Percentiles rank a stretch among this genome's conserved stretches.
Evolutionary conservation across 768 basidiomycete genomes (phyloP).

Genomic region (Collybia mongolica): DNA sequence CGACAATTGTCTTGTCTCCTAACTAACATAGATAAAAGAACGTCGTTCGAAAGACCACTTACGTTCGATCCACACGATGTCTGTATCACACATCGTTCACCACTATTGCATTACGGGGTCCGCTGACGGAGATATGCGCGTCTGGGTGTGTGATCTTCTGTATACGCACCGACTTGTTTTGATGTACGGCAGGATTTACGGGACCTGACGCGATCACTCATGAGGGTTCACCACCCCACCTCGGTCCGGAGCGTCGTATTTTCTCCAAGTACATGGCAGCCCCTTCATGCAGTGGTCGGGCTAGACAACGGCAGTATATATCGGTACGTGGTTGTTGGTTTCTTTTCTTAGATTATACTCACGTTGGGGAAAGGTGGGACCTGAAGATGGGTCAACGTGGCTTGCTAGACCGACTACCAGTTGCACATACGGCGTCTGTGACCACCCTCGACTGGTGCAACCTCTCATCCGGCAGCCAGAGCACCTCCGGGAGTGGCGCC

Average conservation of each 20-base stretch:
- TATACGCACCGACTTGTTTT: neutral
- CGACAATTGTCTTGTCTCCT: neutral
- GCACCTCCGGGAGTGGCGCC: conserved; percentile 5
- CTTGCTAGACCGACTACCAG: conserved; percentile 65
- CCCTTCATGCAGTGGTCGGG: conserved; percentile 67
- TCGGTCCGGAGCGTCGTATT: conserved; percentile 70
- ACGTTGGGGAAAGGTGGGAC: conserved; percentile 58
- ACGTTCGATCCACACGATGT: conserved; percentile 69
- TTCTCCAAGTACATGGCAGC: conserved; percentile 62
- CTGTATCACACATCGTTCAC: conserved; percentile 64
- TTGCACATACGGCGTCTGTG: conserved; percentile 73
- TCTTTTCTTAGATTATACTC: neutral
- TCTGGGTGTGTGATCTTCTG: conserved; percentile 59
- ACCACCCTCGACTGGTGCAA: conserved; percentile 73
- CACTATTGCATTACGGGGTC: conserved; percentile 80
- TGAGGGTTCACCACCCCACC: conserved; percentile 69
- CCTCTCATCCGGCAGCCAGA: conserved; percentile 18
- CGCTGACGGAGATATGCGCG: conserved; percentile 75
- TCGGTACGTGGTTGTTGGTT: conserved; percentile 35
- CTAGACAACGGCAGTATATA: conserved; percentile 72
- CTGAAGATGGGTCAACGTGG: conserved; percentile 76
- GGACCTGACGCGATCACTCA: conserved; percentile 64
- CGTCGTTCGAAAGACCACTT: conserved; percentile 65
- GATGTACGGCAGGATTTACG: conserved; percentile 58
- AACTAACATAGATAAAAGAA: conserved; percentile 37